These are phyloP conservation scores for Penicillium mononematosum DNA, from an alignment of 495 filamentous ascomycete species.

Conservation along the genomic window DNA sequence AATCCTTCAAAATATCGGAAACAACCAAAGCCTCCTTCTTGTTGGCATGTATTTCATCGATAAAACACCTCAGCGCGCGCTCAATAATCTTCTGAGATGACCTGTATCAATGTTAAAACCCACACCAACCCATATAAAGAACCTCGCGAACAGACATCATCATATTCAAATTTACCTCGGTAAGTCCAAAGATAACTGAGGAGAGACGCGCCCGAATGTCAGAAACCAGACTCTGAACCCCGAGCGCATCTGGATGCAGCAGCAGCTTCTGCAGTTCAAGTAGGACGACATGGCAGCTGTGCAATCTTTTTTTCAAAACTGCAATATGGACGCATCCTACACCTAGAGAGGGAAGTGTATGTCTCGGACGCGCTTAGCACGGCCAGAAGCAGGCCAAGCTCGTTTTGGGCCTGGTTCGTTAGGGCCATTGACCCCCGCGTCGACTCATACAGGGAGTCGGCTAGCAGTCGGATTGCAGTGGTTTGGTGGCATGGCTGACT, in stretches of 20 bases:
- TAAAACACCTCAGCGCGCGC: conserved; percentile 6
- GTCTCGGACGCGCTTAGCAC: conserved; percentile 9
- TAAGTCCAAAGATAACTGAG: conserved; percentile 19
- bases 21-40: conserved; percentile 7
- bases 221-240: conserved; percentile 3
- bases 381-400: conserved; percentile 16
- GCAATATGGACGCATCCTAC: background rate
- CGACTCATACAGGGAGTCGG: conserved; percentile 19
- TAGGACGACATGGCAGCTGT: conserved; percentile 13
- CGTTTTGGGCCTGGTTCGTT: conserved; percentile 18
- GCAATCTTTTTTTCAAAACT: conserved; percentile 5
- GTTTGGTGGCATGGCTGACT: conserved; percentile 1
- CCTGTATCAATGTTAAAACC: conserved; percentile 11
- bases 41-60: conserved; percentile 13
- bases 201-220: conserved; percentile 19
- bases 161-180: conserved; percentile 21
- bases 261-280: conserved; percentile 19
- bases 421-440: conserved; percentile 13
- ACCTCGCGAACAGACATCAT: conserved; percentile 18
- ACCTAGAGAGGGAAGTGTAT: background rate
- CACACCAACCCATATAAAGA: background rate
- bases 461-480: conserved; percentile 13
- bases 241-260: background rate
- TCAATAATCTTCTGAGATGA: conserved; percentile 19
- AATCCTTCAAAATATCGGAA: conserved; percentile 6